These are phyloP conservation scores for Ustilago nuda DNA, from an alignment of 1,284 basidiomycete genomes.

Conservation along the genomic window DNA sequence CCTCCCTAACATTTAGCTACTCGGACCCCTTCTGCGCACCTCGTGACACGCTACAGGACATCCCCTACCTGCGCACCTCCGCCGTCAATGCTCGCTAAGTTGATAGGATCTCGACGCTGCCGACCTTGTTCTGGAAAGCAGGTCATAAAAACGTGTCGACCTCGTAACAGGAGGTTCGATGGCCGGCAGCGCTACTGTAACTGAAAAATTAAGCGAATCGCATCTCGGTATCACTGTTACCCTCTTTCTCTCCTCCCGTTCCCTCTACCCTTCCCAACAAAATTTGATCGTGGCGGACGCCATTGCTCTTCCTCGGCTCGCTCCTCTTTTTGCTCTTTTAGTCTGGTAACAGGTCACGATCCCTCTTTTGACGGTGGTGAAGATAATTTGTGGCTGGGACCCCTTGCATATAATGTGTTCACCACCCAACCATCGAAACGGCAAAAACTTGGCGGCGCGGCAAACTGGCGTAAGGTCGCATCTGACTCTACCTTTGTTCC, in stretches of 20 bases:
- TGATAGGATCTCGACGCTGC: not conserved
- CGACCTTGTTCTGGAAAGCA: not conserved
- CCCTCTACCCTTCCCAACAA: conserved; percentile 1
- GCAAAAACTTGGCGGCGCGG: not conserved
- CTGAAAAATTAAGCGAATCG: not conserved
- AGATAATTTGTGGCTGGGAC: conserved; percentile 5
- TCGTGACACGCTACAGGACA: not conserved
- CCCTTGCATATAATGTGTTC: not conserved
- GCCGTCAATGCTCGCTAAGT: not conserved
- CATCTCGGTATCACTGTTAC: not conserved
- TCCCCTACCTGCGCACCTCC: not conserved
- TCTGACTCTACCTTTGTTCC: not conserved
- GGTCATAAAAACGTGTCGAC: not conserved
- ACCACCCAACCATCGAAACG: not conserved
- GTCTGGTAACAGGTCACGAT: not conserved
- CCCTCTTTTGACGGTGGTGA: not conserved
- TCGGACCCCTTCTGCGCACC: not conserved
- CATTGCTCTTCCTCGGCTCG: not conserved
- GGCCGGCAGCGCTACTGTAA: not conserved
- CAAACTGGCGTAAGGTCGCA: not conserved
- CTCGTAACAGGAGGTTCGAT: conserved; percentile 1
- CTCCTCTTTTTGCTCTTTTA: not conserved
- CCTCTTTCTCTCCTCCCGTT: not conserved
- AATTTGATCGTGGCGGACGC: not conserved
- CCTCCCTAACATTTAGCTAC: not conserved